phyloP scores from a whole-genome alignment of 768 basidiomycete species.

The Clavulina sp. region DNA sequence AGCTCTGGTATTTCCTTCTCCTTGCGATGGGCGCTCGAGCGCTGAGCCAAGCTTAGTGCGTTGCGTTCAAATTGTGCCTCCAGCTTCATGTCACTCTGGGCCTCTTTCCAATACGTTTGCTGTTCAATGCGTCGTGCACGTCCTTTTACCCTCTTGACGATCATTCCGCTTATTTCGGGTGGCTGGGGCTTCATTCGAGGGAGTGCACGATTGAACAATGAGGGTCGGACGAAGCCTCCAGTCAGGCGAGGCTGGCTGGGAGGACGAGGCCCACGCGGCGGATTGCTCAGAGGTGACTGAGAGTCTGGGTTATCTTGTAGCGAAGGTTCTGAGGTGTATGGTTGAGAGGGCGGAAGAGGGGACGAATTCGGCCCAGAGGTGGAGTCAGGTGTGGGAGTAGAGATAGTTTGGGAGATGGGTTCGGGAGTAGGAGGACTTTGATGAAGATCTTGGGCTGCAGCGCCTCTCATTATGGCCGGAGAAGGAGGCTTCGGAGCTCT shows the following conservation, averaged over 20 bases:
- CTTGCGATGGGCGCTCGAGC: slow-evolving; percentile 7
- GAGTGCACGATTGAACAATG: slow-evolving; percentile 47
- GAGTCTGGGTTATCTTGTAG: too few relatives aligned
- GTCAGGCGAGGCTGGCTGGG: slow-evolving; percentile 51
- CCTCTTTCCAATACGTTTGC: slow-evolving; percentile 20
- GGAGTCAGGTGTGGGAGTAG: too few relatives aligned
- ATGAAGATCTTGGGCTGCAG: too few relatives aligned
- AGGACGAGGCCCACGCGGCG: slow-evolving; percentile 28
- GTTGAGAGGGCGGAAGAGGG: too few relatives aligned
- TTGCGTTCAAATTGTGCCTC: slow-evolving; percentile 26
- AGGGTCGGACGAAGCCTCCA: slow-evolving; percentile 48
- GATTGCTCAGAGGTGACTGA: too few relatives aligned
- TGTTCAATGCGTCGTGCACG: slow-evolving; percentile 30
- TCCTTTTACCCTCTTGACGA: slow-evolving; percentile 29
- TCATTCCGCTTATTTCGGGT: slow-evolving; percentile 47
- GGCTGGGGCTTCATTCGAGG: slow-evolving; percentile 75
- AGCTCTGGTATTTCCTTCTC: slow-evolving; percentile 17
- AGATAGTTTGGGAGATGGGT: too few relatives aligned
- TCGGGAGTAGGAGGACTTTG: too few relatives aligned
- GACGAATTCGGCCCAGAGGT: too few relatives aligned
- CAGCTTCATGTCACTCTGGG: slow-evolving; percentile 19
- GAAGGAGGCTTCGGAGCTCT: too few relatives aligned
- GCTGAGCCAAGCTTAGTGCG: slow-evolving; percentile 6
- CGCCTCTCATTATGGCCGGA: too few relatives aligned
- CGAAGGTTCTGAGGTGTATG: too few relatives aligned